phyloP scores from a whole-genome alignment of 768 basidiomycete species.

The Chalciporus sphaerocephalus region DNA sequence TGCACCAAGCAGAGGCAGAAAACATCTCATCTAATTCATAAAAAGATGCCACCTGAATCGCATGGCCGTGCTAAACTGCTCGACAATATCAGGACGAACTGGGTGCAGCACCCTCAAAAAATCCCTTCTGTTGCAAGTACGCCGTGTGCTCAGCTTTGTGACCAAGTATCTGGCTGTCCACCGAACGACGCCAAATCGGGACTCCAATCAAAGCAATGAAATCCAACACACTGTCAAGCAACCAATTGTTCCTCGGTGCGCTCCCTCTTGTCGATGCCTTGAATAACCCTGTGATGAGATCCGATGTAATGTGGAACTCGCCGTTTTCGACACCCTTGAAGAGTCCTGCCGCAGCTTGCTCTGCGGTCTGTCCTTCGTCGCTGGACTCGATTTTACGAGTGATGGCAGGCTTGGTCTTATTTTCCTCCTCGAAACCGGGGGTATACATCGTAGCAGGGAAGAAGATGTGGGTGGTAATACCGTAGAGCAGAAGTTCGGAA shows the following conservation, averaged over 20 bases:
- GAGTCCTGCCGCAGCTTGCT: conserved; percentile 55
- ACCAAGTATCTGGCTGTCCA: conserved; percentile 44
- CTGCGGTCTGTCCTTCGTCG: conserved; percentile 61
- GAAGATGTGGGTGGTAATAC: conserved; percentile 73
- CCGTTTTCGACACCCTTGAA: conserved; percentile 68
- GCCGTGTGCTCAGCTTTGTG: conserved; percentile 45
- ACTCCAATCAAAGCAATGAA: conserved; percentile 43
- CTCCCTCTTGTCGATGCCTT: conserved; percentile 60
- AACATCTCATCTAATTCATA: too few species aligned
- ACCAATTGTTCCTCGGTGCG: conserved; percentile 51
- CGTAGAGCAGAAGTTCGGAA: conserved; percentile 74
- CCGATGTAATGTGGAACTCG: conserved; percentile 70
- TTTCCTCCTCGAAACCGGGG: conserved; percentile 73
- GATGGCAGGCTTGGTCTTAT: conserved; percentile 71
- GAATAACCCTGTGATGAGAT: conserved; percentile 65
- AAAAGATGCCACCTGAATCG: too few species aligned
- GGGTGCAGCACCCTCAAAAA: conserved; percentile 28
- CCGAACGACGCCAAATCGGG: conserved; percentile 49
- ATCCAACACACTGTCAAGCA: conserved; percentile 49
- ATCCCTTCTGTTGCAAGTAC: conserved; percentile 42
- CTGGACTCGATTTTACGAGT: conserved; percentile 71
- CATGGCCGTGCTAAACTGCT: too few species aligned
- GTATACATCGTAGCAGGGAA: conserved; percentile 79
- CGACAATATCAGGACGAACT: conserved; percentile 2
- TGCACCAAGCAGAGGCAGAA: too few species aligned